These are phyloP conservation scores for Candida glucosophila DNA, from an alignment of 1,139 yeast genomes.

Conservation along the genomic window DNA sequence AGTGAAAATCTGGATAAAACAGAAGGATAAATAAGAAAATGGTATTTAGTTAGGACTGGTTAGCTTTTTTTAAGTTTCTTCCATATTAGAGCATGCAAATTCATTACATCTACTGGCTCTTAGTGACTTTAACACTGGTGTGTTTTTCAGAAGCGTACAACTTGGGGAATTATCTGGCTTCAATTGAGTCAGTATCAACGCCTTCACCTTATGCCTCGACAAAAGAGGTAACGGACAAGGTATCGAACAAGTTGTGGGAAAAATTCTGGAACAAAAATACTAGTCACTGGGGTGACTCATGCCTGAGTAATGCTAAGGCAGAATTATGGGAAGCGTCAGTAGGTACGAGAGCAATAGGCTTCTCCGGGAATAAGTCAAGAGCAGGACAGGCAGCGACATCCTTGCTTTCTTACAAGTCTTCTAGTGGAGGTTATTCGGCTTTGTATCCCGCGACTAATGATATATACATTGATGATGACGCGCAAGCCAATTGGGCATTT, in stretches of 20 bases:
- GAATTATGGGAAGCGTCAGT: constrained; percentile 22
- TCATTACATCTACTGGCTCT: too few species aligned
- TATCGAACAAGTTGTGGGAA: constrained; percentile 10
- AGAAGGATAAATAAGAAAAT: too few species aligned
- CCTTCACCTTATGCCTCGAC: neutral
- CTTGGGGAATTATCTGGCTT: too few species aligned
- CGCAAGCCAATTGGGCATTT: constrained; percentile 26
- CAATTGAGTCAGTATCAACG: neutral
- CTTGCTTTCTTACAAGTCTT: constrained; percentile 1
- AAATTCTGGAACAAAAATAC: constrained; percentile 13
- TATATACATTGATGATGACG: constrained; percentile 28
- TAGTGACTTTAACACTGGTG: too few species aligned
- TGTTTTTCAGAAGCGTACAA: too few species aligned
- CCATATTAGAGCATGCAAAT: too few species aligned
- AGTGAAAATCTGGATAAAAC: too few species aligned
- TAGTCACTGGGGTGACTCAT: constrained; percentile 13
- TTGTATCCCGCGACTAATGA: constrained; percentile 20
- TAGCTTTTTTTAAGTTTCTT: too few species aligned
- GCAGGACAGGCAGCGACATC: too few species aligned
- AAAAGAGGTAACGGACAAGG: neutral
- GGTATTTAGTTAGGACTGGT: too few species aligned
- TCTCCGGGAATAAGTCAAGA: constrained; percentile 9
- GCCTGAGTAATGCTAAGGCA: constrained; percentile 4
- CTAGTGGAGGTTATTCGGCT: constrained; percentile 21
- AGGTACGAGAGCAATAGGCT: constrained; percentile 15